A percentile compares a stretch with the other conserved stretches of the same genome.
Conservation (phyloP, 495 filamentous ascomycete genomes). For the Platismatia glauca region DNA sequence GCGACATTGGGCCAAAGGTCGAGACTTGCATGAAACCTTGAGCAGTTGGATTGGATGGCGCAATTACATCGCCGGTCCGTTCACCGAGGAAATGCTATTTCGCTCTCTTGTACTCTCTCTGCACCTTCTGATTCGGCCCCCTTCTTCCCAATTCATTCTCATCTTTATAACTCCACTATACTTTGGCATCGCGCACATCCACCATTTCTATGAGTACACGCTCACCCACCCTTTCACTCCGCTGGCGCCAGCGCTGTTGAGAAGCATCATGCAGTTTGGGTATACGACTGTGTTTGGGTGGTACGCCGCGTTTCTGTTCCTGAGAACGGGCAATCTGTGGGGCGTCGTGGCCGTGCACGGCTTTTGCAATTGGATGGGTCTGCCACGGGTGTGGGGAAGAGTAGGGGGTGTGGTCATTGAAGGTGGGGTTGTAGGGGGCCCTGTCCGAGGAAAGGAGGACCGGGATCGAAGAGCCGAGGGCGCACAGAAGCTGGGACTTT, state of each 20-base stretch:
- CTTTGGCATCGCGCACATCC: conserved; percentile 90
- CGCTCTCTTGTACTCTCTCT: conserved; percentile 75
- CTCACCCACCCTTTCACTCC: conserved; percentile 67
- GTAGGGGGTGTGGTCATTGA: conserved; percentile 40
- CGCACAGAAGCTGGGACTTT: conserved; percentile 26
- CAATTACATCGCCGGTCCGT: conserved; percentile 62
- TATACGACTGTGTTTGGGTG: conserved; percentile 93
- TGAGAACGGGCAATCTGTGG: conserved; percentile 72
- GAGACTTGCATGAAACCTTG: conserved; percentile 39
- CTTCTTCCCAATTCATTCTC: conserved; percentile 43
- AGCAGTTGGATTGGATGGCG: conserved; percentile 56
- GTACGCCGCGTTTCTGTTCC: conserved; percentile 81
- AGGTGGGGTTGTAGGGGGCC: conserved; percentile 28
- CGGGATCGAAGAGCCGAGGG: conserved; percentile 22
- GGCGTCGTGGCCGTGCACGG: conserved; percentile 67
- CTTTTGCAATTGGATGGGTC: conserved; percentile 88
- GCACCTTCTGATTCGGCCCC: conserved; percentile 58
- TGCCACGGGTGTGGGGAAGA: conserved; percentile 79
- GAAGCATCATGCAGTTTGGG: conserved; percentile 74
- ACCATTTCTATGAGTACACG: conserved; percentile 93
- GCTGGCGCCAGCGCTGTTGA: conserved; percentile 47
- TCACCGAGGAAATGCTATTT: conserved; percentile 91
- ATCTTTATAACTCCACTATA: conserved; percentile 77
- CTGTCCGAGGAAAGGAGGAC: conserved; percentile 37
- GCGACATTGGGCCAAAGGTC: conserved; percentile 49